Evolutionary conservation across 2,329 filamentous ascomycete species (phyloP).

Genomic region (Cercospora sp.): DNA sequence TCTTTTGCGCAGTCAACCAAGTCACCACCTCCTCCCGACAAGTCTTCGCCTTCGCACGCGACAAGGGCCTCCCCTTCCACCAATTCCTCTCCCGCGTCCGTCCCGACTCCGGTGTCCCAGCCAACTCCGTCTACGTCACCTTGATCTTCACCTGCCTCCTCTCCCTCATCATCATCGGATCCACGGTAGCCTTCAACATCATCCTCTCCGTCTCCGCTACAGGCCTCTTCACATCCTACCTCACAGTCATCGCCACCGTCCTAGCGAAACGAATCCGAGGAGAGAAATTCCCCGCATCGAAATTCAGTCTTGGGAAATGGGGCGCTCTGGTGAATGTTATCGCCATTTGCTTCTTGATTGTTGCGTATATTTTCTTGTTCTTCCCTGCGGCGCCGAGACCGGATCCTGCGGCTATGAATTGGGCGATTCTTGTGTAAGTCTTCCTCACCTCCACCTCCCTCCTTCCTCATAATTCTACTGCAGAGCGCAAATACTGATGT

Average conservation of each 20-base stretch:
- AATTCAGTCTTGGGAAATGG: slow-evolving; percentile 29
- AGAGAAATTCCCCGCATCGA: slow-evolving; percentile 28
- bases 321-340: slow-evolving; percentile 36
- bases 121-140: slow-evolving; percentile 35
- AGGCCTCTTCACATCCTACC: slow-evolving; percentile 31
- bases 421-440: slow-evolving; percentile 34
- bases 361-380: slow-evolving; percentile 31
- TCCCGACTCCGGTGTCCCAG: slow-evolving; percentile 33
- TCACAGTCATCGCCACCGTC: slow-evolving; percentile 30
- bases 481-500: neutral
- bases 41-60: slow-evolving; percentile 36
- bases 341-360: slow-evolving; percentile 26
- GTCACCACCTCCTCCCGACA: slow-evolving; percentile 36
- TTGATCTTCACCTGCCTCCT: slow-evolving; percentile 34
- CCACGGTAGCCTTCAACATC: slow-evolving; percentile 46
- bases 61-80: slow-evolving; percentile 36
- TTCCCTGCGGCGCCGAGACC: slow-evolving; percentile 33
- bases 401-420: slow-evolving; percentile 34
- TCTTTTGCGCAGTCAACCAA: slow-evolving; percentile 35
- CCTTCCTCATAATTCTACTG: neutral
- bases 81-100: slow-evolving; percentile 30
- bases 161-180: slow-evolving; percentile 42
- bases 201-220: slow-evolving; percentile 44
- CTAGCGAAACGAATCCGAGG: slow-evolving; percentile 27
- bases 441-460: neutral